A percentile compares a stretch with the other conserved stretches of the same genome.
These are phyloP conservation scores for Lithocarpus polystachyus DNA, from an alignment of 306 rosid genomes.

Conservation along the genomic window DNA sequence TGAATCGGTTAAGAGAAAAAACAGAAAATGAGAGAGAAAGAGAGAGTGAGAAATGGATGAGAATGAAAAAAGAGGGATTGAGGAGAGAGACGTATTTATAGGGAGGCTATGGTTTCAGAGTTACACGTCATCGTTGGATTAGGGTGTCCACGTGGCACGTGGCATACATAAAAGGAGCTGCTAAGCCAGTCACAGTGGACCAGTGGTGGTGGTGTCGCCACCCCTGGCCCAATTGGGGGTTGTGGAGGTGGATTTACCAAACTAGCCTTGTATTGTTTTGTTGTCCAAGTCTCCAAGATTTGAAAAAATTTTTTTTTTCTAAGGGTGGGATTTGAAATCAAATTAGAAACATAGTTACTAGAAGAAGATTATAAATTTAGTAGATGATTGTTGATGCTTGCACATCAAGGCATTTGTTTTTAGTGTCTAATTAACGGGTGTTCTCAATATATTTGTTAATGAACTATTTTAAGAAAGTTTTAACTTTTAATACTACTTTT, in stretches of 20 bases:
- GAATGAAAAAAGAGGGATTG: slow-evolving; percentile 23
- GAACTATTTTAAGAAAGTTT: too few species aligned
- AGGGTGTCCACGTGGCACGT: slow-evolving; percentile 32
- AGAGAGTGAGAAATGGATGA: slow-evolving; percentile 51
- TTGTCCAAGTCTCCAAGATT: too few species aligned
- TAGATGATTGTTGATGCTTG: neutral
- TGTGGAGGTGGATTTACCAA: neutral
- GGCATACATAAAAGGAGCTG: neutral
- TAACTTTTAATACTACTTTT: too few species aligned
- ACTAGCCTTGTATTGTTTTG: neutral
- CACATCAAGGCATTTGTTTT: neutral
- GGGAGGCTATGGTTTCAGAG: slow-evolving; percentile 65
- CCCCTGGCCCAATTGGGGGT: slow-evolving; percentile 5
- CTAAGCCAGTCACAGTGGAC: neutral
- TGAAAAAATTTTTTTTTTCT: too few species aligned
- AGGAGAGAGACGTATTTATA: slow-evolving; percentile 38
- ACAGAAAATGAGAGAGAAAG: neutral
- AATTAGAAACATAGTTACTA: neutral
- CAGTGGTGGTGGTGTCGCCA: slow-evolving; percentile 5
- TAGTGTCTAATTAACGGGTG: too few species aligned
- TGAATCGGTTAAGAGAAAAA: slow-evolving; percentile 6
- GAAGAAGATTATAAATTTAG: neutral
- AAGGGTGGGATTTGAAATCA: neutral
- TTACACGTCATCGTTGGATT: slow-evolving; percentile 51
- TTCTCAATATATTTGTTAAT: too few species aligned